These are phyloP conservation scores for Calamus simplicifolius DNA, from an alignment of 176 grass and related monocot species.

Conservation along the genomic window DNA sequence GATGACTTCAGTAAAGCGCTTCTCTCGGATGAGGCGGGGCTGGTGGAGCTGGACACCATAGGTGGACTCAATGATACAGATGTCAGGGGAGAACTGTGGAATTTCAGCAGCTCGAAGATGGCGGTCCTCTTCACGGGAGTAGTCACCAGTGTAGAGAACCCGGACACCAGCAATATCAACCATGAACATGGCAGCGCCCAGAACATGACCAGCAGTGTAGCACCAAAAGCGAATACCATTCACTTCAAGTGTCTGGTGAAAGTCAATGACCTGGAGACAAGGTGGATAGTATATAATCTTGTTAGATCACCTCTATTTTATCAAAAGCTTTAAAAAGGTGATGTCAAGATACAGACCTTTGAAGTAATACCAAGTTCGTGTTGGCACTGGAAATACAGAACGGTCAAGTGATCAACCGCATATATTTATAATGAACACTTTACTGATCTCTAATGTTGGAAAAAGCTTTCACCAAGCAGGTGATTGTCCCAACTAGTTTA, in stretches of 20 bases:
- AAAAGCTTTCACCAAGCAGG: too few species aligned
- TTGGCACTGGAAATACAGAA: too few species aligned
- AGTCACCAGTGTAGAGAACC: conserved; percentile 90
- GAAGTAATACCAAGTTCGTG: too few species aligned
- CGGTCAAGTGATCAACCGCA: too few species aligned
- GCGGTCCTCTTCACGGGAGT: conserved; percentile 88
- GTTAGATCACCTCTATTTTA: too few species aligned
- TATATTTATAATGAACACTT: too few species aligned
- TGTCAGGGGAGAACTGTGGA: conserved; percentile 73
- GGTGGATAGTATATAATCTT: conserved; percentile 6
- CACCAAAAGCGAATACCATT: conserved; percentile 99
- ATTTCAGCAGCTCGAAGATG: conserved; percentile 80
- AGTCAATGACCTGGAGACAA: conserved; percentile 74
- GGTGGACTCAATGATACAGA: conserved; percentile 92
- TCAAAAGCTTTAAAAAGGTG: too few species aligned
- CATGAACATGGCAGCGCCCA: conserved; percentile 98
- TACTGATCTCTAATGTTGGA: too few species aligned
- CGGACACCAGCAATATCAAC: conserved; percentile 93
- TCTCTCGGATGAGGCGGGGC: conserved; percentile 58
- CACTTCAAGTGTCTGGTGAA: conserved; percentile 91
- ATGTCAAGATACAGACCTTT: too few species aligned
- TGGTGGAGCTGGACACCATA: conserved; percentile 94
- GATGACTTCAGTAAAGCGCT: conserved; percentile 86
- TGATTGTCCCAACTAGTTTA: too few species aligned
- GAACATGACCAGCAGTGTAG: conserved; percentile 92